Evolutionary conservation across 768 basidiomycete genomes (phyloP), one percentile per base, ranked within the genome.

Genomic region (Mycena venus): DNA sequence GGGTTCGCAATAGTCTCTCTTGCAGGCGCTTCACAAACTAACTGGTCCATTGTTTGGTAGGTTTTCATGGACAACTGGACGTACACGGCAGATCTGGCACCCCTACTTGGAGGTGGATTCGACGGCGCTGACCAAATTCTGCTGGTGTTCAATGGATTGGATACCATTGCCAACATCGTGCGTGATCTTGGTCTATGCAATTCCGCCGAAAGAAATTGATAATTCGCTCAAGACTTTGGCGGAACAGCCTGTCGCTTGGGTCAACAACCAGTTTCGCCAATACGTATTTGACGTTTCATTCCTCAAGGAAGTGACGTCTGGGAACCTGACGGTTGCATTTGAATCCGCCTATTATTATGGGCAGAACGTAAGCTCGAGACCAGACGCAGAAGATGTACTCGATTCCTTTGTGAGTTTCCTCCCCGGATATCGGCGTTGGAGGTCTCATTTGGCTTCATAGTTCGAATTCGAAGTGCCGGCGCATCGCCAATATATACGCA

Each of bases 61-160:
- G 56, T 91, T 58, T 84, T 86, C 34, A 82, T 87, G 62, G 90
- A 91, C 68, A 88, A 89, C 69, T 91, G 91, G 90, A 90, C 89
- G 0, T 91, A 90, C 74, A 90, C 88, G 0, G 89, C 90, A 4
- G 88, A 90, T 76, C 69, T 91, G 40, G 78, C 86, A 1, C 88
- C 90, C 9, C 85, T 90, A 68, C 76, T 83, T 27, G 63, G 80
- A 55, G 78, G 75, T 8, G 61, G 82, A 25, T 63, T 78, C 21
- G 53, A 79, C 1, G 63, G 44, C 27, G 40, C 75, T 36, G 75
- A 78, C 10, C 78, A 84, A 29, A 82, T 86, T 0, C 77, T 91
- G 11, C 82, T 91, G 14, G 84, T 91, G 8, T 90, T 90, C 77
- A 88, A 91, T 68, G 90, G 90, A 9, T 83, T 92, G 32, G 90